Percentiles rank a stretch among this genome's conserved stretches.
These are phyloP conservation scores for Termitomyces sp. DNA, from an alignment of 768 basidiomycete species.

Conservation along the genomic window DNA sequence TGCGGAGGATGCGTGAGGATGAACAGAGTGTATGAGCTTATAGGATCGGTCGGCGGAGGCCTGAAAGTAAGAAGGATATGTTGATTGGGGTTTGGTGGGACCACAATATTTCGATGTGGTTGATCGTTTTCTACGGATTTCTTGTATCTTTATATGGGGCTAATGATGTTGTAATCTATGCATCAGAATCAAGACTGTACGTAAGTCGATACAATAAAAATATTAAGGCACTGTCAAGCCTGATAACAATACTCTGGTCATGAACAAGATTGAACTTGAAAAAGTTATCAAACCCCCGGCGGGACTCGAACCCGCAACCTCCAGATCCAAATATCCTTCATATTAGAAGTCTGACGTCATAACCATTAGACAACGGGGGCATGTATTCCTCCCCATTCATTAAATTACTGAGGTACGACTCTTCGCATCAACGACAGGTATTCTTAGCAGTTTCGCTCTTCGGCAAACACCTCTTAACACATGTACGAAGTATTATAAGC, in stretches of 20 bases:
- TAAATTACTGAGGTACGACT: too few relatives aligned
- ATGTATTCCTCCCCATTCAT: not conserved
- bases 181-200: not conserved
- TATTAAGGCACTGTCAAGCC: too few relatives aligned
- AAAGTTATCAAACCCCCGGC: slow-evolving; percentile 47
- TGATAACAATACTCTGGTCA: too few relatives aligned
- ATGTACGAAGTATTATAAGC: too few relatives aligned
- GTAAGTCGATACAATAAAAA: too few relatives aligned
- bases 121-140: not conserved
- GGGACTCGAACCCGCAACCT: slow-evolving; percentile 87
- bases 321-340: slow-evolving; percentile 40
- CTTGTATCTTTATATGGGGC: not conserved
- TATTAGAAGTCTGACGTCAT: slow-evolving; percentile 86
- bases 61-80: slow-evolving; percentile 6
- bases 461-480: too few relatives aligned
- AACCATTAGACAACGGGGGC: slow-evolving; percentile 88
- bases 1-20: slow-evolving; percentile 33
- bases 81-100: slow-evolving; percentile 8
- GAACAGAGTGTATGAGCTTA: slow-evolving; percentile 36
- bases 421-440: too few relatives aligned
- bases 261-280: too few relatives aligned
- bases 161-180: not conserved
- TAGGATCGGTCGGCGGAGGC: slow-evolving; percentile 18
- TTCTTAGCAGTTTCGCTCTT: too few relatives aligned
- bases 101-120: not conserved